These are phyloP conservation scores for Oldenlandia corymbosa DNA, from an alignment of 257 asterid species.

Conservation along the genomic window DNA sequence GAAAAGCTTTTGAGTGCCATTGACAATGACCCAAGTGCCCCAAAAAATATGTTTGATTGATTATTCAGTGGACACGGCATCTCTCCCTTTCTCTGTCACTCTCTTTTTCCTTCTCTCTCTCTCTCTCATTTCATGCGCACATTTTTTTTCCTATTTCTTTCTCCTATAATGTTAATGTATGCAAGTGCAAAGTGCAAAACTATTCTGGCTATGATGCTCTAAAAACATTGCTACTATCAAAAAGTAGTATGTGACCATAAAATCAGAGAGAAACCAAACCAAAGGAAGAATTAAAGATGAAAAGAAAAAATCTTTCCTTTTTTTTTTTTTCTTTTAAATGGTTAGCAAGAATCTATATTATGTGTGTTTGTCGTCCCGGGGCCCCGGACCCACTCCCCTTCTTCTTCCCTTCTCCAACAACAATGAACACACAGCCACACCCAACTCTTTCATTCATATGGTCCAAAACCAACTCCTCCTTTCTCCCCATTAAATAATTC, in stretches of 20 bases:
- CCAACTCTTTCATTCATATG: conserved; percentile 13
- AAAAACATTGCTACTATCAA: neutral
- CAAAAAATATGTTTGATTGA: conserved; percentile 13
- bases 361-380: conserved; percentile 19
- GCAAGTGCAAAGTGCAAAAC: no score
- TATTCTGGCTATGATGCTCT: no score
- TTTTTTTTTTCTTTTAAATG: conserved; percentile 12
- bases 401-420: no score
- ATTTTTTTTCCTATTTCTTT: neutral
- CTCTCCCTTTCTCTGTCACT: conserved; percentile 1
- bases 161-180: neutral
- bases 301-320: conserved; percentile 17
- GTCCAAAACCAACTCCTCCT: conserved; percentile 13
- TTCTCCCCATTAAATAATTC: conserved; percentile 32
- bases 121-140: conserved; percentile 1
- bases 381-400: conserved; percentile 21
- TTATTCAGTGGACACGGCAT: conserved; percentile 33
- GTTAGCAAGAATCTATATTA: conserved; percentile 22
- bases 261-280: no score
- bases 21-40: conserved; percentile 13
- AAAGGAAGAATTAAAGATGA: neutral
- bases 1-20: conserved; percentile 9
- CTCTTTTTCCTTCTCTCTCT: conserved; percentile 2
- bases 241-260: neutral
- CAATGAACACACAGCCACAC: conserved; percentile 14